phyloP scores from a whole-genome alignment of 768 basidiomycete genomes.

The Amanita exitialis region DNA sequence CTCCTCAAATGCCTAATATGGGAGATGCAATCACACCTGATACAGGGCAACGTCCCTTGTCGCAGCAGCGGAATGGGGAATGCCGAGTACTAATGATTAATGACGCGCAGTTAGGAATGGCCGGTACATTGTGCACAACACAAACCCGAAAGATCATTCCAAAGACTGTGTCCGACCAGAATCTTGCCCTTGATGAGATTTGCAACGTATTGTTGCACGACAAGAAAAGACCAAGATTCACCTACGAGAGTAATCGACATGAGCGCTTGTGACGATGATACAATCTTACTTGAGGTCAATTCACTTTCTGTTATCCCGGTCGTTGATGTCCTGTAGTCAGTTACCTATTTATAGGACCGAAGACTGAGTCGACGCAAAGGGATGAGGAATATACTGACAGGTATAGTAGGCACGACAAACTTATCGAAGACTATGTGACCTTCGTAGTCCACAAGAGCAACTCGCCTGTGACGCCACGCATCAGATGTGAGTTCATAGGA shows the following conservation, averaged over 20 bases:
- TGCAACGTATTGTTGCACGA: constrained; percentile 60
- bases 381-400: constrained; percentile 16
- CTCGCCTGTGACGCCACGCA: constrained; percentile 21
- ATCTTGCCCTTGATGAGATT: constrained; percentile 60
- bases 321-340: constrained; percentile 61
- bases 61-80: constrained; percentile 67
- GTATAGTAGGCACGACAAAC: constrained; percentile 55
- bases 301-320: constrained; percentile 41
- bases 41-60: constrained; percentile 80
- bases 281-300: constrained; percentile 27
- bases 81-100: constrained; percentile 51
- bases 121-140: constrained; percentile 7
- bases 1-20: neutral
- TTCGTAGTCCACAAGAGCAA: constrained; percentile 43
- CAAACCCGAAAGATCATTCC: constrained; percentile 73
- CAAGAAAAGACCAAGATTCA: constrained; percentile 43
- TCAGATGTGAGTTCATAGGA: neutral
- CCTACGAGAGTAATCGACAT: constrained; percentile 20
- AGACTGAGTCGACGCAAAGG: neutral
- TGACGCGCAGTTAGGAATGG: neutral
- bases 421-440: constrained; percentile 54
- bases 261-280: neutral
- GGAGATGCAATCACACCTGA: constrained; percentile 23
- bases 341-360: constrained; percentile 31
- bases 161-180: constrained; percentile 68